These are phyloP conservation scores for Debaryomyces nepalensis DNA, from an alignment of 1,139 yeast genomes.

Conservation along the genomic window DNA sequence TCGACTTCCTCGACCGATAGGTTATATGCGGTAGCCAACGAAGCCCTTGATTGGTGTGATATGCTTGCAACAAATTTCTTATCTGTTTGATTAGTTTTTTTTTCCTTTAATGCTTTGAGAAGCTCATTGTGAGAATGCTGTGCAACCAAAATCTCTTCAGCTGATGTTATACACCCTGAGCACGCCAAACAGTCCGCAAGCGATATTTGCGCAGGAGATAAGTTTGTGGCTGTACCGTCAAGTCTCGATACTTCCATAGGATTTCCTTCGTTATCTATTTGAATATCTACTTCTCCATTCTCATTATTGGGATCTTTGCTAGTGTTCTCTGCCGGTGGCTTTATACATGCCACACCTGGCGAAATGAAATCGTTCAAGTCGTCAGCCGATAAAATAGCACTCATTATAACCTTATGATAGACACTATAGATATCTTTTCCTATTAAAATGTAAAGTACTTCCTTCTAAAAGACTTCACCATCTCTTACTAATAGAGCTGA, in stretches of 20 bases:
- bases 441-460: too few relatives aligned
- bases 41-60: conserved; percentile 85
- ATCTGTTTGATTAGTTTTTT: conserved; percentile 25
- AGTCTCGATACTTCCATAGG: conserved; percentile 69
- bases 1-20: conserved; percentile 63
- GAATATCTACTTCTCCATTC: conserved; percentile 59
- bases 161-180: conserved; percentile 95
- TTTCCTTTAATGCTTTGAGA: conserved; percentile 55
- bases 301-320: conserved; percentile 22
- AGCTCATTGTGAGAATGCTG: conserved; percentile 88
- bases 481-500: conserved; percentile 10
- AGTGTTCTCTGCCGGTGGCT: conserved; percentile 48
- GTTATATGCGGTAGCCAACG: conserved; percentile 72
- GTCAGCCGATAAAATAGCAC: conserved; percentile 84
- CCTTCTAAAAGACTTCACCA: neutral
- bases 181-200: conserved; percentile 95
- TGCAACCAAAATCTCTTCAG: conserved; percentile 90
- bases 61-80: conserved; percentile 72
- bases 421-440: too few relatives aligned
- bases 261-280: conserved; percentile 66
- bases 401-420: conserved; percentile 51
- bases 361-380: conserved; percentile 93
- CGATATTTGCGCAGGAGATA: conserved; percentile 86
- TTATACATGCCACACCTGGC: conserved; percentile 94
- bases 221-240: conserved; percentile 54